phyloP scores from a whole-genome alignment of 305 asterid species.

The Solanum hybrid region DNA sequence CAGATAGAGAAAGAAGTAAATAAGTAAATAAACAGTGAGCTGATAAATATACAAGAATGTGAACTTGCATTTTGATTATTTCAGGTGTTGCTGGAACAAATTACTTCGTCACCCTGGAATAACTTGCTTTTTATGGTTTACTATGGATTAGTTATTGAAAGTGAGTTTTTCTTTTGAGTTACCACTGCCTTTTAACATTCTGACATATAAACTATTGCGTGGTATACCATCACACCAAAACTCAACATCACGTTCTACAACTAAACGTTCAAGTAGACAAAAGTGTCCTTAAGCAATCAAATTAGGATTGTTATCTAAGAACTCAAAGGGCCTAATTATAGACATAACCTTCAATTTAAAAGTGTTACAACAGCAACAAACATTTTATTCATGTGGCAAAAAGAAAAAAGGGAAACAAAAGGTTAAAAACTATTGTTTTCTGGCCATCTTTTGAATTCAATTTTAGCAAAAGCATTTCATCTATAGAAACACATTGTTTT shows the following conservation, averaged over 20 bases:
- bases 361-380: not conserved
- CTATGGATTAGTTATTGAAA: constrained; percentile 73
- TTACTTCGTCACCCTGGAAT: constrained; percentile 83
- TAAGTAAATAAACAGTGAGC: not conserved
- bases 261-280: not conserved
- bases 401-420: not conserved
- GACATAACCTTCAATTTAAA: not conserved
- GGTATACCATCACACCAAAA: not conserved
- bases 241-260: not conserved
- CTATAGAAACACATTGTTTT: not conserved
- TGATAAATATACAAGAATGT: not conserved
- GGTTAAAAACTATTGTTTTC: not conserved
- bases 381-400: not conserved
- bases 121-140: constrained; percentile 85
- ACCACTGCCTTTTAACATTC: not conserved
- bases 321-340: not conserved
- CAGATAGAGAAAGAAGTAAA: not conserved
- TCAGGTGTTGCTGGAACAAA: constrained; percentile 89
- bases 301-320: not conserved
- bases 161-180: constrained; percentile 31
- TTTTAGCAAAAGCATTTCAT: not conserved
- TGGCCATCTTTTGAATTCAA: not conserved
- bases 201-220: not conserved
- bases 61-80: constrained; percentile 14
- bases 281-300: not conserved